These are phyloP conservation scores for Chlamydomonas asymmetrica DNA, from an alignment of 139 green algal genomes.

Conservation along the genomic window DNA sequence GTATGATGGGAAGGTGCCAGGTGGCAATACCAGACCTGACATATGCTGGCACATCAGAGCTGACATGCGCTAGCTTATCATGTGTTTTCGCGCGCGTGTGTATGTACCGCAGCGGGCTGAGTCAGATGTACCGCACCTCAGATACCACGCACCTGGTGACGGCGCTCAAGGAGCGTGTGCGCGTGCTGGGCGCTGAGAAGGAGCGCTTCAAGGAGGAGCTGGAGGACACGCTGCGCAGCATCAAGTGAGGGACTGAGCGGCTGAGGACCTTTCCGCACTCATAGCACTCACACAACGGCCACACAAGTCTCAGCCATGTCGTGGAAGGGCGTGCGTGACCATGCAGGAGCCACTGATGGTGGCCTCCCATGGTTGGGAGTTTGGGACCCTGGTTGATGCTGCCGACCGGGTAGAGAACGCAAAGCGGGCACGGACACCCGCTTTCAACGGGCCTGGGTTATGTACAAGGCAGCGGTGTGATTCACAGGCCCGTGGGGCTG, in stretches of 20 bases:
- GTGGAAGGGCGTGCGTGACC: no score
- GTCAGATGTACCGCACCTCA: slow-evolving; percentile 39
- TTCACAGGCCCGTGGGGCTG: no score
- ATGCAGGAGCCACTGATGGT: no score
- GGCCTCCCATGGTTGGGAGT: no score
- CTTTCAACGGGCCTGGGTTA: no score
- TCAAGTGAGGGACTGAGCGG: slow-evolving; percentile 11
- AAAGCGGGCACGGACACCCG: no score
- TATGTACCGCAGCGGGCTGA: slow-evolving; percentile 19
- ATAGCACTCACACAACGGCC: no score
- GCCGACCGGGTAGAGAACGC: no score
- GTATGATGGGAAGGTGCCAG: background rate
- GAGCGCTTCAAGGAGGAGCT: slow-evolving; percentile 27
- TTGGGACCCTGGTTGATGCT: no score
- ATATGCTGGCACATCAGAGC: background rate
- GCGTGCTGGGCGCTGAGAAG: slow-evolving; percentile 16
- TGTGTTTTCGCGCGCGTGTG: background rate
- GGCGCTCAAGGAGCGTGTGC: slow-evolving; percentile 23
- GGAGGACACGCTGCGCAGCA: slow-evolving; percentile 16
- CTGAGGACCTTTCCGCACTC: no score
- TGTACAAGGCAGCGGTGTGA: no score
- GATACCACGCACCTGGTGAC: slow-evolving; percentile 33
- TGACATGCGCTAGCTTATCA: background rate
- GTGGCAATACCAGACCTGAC: background rate
- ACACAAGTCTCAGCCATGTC: no score